These are phyloP conservation scores for Neonectria coccinea DNA, from an alignment of 2,329 filamentous ascomycete genomes.

Conservation along the genomic window DNA sequence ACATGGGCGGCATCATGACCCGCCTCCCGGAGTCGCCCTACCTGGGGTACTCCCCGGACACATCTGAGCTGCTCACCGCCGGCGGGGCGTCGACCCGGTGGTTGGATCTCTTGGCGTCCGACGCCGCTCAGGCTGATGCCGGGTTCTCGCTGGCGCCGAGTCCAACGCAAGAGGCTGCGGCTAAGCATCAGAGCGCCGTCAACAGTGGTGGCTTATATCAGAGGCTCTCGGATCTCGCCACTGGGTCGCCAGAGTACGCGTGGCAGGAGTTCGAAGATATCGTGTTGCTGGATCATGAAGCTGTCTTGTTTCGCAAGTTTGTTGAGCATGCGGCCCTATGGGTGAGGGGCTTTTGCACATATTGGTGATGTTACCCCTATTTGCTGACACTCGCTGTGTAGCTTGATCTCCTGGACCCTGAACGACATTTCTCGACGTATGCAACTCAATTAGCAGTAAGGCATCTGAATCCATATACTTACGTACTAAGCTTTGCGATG, in stretches of 20 bases:
- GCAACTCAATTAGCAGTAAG: conserved; percentile 23
- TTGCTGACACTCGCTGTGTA: background rate
- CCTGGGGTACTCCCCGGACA: conserved; percentile 19
- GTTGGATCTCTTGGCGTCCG: conserved; percentile 26
- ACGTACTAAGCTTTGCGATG: too few relatives aligned
- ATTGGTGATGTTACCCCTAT: background rate
- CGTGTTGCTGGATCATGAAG: conserved; percentile 20
- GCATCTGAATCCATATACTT: background rate
- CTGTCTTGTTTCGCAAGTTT: conserved; percentile 27
- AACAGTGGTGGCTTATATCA: conserved; percentile 22
- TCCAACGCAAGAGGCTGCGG: conserved; percentile 20
- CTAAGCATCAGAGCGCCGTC: conserved; percentile 12
- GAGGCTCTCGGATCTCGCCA: conserved; percentile 16
- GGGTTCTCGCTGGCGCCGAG: conserved; percentile 27
- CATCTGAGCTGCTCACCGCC: conserved; percentile 20
- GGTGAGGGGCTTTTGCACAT: background rate
- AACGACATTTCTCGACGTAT: conserved; percentile 26
- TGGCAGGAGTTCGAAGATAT: conserved; percentile 26
- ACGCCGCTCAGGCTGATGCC: conserved; percentile 27
- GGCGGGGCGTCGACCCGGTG: conserved; percentile 27
- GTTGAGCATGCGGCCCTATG: conserved; percentile 22
- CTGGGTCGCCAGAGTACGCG: conserved; percentile 8
- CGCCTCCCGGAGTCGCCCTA: conserved; percentile 19
- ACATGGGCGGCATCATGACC: conserved; percentile 15
- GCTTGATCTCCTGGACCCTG: conserved; percentile 21